Conservation (phyloP, 106 monocot genomes). For the Posidonia australis region DNA sequence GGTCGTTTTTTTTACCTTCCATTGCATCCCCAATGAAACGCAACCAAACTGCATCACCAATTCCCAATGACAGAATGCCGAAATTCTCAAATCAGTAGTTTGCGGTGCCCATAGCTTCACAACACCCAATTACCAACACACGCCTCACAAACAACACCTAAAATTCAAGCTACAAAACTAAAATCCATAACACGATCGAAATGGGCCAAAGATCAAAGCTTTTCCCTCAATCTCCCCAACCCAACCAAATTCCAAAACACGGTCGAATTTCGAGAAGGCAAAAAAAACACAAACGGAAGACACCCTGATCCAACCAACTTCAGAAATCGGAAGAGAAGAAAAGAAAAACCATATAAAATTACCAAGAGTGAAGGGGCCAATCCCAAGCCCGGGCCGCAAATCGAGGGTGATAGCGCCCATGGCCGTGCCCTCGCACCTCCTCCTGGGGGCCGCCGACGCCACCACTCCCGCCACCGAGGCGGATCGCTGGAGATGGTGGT, state of each 20-base stretch:
- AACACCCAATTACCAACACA: too few species aligned
- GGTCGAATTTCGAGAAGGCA: not conserved
- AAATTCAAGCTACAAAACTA: not conserved
- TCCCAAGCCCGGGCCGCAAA: slow-evolving; percentile 69
- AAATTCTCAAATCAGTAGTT: not conserved
- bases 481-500: slow-evolving; percentile 38
- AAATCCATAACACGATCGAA: not conserved
- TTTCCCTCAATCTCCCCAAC: not conserved
- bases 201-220: not conserved
- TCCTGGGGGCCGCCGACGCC: slow-evolving; percentile 22
- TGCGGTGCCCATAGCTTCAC: too few species aligned
- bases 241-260: not conserved
- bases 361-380: slow-evolving; percentile 82
- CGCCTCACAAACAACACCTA: too few species aligned
- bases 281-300: not conserved
- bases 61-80: not conserved
- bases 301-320: not conserved
- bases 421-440: slow-evolving; percentile 87
- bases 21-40: too few species aligned
- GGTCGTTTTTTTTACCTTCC: too few species aligned
- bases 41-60: not conserved
- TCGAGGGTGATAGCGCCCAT: slow-evolving; percentile 97
- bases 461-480: slow-evolving; percentile 9
- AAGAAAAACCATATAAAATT: not conserved
- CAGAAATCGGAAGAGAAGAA: not conserved